phyloP scores from a whole-genome alignment of 2,329 filamentous ascomycete species.

The Talaromyces sp. region DNA sequence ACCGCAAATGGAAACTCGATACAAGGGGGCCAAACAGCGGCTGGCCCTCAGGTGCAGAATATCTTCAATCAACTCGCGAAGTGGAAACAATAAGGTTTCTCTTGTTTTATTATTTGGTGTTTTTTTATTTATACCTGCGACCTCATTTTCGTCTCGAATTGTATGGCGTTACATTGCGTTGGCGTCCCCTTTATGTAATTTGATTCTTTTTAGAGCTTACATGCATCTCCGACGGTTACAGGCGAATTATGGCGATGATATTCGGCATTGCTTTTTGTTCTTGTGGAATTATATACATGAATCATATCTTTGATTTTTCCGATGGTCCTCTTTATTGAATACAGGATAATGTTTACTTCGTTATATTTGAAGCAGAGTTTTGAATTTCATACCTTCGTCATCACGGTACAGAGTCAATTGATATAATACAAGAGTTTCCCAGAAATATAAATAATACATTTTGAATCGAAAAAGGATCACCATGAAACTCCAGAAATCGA shows the following conservation, averaged over 20 bases:
- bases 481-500: conserved; percentile 7
- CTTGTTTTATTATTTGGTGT: background rate
- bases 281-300: background rate
- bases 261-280: conserved; percentile 5
- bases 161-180: conserved; percentile 1
- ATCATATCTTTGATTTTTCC: background rate
- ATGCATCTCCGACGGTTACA: conserved; percentile 8
- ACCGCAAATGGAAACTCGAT: conserved; percentile 31
- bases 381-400: background rate
- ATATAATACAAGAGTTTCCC: conserved; percentile 10
- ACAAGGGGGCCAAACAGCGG: conserved; percentile 29
- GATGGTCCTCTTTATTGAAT: background rate
- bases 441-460: background rate
- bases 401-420: conserved; percentile 9
- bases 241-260: conserved; percentile 6
- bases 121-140: background rate
- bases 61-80: conserved; percentile 45
- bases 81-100: conserved; percentile 39
- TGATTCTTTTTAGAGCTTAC: background rate
- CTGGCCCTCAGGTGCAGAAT: conserved; percentile 41
- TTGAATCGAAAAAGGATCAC: conserved; percentile 14
- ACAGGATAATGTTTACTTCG: conserved; percentile 13
- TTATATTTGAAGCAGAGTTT: conserved; percentile 16
- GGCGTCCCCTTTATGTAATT: background rate
- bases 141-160: background rate